These are phyloP conservation scores for Daldinia childiae DNA, from an alignment of 495 filamentous ascomycete species.

Conservation along the genomic window DNA sequence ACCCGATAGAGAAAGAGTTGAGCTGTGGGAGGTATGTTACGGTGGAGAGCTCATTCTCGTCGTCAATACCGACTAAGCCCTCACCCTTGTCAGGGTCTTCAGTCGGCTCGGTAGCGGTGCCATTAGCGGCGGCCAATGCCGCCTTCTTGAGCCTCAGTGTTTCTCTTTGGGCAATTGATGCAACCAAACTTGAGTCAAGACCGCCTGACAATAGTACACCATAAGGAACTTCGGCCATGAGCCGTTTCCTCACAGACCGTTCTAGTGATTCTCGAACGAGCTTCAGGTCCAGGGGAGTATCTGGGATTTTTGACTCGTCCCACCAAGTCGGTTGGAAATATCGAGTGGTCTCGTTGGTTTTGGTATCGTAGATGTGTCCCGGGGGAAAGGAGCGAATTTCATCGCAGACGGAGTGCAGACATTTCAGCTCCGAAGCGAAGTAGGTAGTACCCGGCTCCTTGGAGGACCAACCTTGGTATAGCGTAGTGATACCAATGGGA, in stretches of 20 bases:
- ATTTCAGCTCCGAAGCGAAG: constrained; percentile 98
- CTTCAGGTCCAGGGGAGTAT: constrained; percentile 83
- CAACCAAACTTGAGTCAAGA: constrained; percentile 93
- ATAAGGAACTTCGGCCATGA: constrained; percentile 99
- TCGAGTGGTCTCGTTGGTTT: constrained; percentile 77
- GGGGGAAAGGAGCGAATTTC: constrained; percentile 93
- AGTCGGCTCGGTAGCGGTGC: constrained; percentile 46
- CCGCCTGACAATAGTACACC: constrained; percentile 95
- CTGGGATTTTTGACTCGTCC: constrained; percentile 80
- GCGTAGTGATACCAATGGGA: constrained; percentile 95
- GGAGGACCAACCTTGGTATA: constrained; percentile 93
- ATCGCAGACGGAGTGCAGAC: constrained; percentile 91
- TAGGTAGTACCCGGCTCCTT: constrained; percentile 83
- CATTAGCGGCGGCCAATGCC: constrained; percentile 60
- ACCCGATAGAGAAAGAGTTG: constrained; percentile 97
- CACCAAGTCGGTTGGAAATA: constrained; percentile 96
- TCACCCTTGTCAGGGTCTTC: constrained; percentile 64
- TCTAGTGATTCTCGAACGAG: constrained; percentile 81
- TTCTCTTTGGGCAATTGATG: constrained; percentile 93
- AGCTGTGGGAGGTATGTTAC: constrained; percentile 91
- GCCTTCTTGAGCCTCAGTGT: constrained; percentile 76
- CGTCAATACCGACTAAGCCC: constrained; percentile 92
- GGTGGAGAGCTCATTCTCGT: constrained; percentile 86
- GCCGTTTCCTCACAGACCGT: constrained; percentile 89
- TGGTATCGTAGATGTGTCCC: constrained; percentile 94